Evolutionary conservation across 2,329 filamentous ascomycete genomes (phyloP), one percentile per base, ranked within the genome.

Genomic region (Aspergillus proliferans): DNA sequence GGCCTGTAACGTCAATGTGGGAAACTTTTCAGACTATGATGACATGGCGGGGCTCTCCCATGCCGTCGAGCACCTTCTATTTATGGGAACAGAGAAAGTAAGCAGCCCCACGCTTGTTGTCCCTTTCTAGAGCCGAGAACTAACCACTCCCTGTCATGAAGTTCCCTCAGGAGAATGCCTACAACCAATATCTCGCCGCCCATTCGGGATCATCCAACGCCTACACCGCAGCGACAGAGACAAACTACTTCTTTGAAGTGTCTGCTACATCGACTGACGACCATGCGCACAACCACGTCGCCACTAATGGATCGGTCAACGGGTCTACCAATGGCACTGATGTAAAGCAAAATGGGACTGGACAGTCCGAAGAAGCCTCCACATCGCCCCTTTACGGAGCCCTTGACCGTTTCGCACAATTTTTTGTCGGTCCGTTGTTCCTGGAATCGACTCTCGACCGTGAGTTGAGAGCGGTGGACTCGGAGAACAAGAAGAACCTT

Each of bases 171-270:
- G 92, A 96, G 72, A 97, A 98, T 69, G 92, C 87, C 56, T 98
- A 98, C 76, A 89, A 88, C 63, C 86, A 92, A 66, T 98, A 95
- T 68, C 81, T 98, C 47, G 87, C 90, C 46, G 80, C 88, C 51
- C 86, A 96, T 68, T 95, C 90, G 8, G 93, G 93, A 48, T 84
- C 86, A 64, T 95, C 91, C 24, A 98, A 98, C 68, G 93, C 93
- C 48, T 97, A 95, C 69, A 98, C 93, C 1, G 90, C 87, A 14
- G 78, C 88, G 4, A 95, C 89, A 1, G 94, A 92, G 46, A 98
- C 93, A 55, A 97, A 97, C 72, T 98, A 95, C 74, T 97, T 88
- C 72, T 98, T 98, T 67, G 93, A 98, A 64, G 84, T 97, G 50
- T 88, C 88, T 18, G 89, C 90, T 28, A 88, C 88, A 46, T 81